These are phyloP conservation scores for Eudorina sp. DNA, from an alignment of 139 green algal species.

Conservation along the genomic window DNA sequence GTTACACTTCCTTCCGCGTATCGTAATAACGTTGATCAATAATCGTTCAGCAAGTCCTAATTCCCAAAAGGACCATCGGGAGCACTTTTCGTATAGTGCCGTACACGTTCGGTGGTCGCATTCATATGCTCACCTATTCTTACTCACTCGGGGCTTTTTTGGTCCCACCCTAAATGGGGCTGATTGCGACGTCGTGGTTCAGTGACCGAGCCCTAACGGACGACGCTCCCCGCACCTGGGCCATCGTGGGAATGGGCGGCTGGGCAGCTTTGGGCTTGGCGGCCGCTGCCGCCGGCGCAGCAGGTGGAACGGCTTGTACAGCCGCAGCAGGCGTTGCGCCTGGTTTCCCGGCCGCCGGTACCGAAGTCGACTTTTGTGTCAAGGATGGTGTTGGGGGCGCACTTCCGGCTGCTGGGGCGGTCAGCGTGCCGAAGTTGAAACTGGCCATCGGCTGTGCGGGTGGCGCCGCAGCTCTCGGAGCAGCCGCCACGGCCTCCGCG, in stretches of 20 bases:
- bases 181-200: no score
- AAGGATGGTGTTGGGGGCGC: constrained; percentile 16
- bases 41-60: no score
- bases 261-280: constrained; percentile 39
- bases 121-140: no score
- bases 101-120: no score
- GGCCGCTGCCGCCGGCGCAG: background rate
- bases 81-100: no score
- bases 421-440: constrained; percentile 9
- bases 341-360: background rate
- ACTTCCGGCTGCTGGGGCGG: background rate
- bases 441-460: background rate
- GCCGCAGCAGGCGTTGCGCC: background rate
- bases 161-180: no score
- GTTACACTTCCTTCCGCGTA: no score
- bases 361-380: background rate
- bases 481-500: background rate
- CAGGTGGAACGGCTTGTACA: no score
- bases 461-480: background rate
- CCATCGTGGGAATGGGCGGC: constrained; percentile 32
- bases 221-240: constrained; percentile 39
- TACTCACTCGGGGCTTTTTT: no score
- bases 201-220: no score
- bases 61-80: no score
- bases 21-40: no score